phyloP scores from a whole-genome alignment of 768 basidiomycete genomes.

The Pisolithus sp. region DNA sequence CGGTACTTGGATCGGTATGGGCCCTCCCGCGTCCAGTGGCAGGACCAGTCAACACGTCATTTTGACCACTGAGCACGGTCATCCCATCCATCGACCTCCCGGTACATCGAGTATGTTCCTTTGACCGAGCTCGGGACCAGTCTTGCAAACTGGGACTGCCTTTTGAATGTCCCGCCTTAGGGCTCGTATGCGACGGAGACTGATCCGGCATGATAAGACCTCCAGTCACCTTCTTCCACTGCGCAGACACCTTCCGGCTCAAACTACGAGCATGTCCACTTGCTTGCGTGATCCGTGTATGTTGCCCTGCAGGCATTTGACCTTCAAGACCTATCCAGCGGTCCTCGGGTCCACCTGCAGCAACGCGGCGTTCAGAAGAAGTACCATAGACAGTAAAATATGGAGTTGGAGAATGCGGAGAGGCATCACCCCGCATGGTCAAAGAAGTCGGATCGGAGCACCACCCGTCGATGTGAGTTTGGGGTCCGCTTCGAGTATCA shows the following conservation, averaged over 20 bases:
- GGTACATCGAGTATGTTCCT: constrained; percentile 2
- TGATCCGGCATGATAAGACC: constrained; percentile 16
- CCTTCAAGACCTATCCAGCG: constrained; percentile 8
- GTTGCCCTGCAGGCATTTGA: constrained; percentile 3
- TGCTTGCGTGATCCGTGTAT: not conserved
- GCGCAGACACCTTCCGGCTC: constrained; percentile 32
- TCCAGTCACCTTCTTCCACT: constrained; percentile 24
- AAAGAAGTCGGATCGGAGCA: not conserved
- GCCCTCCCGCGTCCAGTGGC: constrained; percentile 7
- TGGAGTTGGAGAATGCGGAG: constrained; percentile 27
- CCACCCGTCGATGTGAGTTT: not conserved
- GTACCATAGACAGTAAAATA: constrained; percentile 55
- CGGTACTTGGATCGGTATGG: constrained; percentile 5
- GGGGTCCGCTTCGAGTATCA: constrained; percentile 10
- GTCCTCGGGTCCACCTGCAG: constrained; percentile 40
- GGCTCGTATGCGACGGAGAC: constrained; percentile 11
- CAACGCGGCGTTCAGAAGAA: constrained; percentile 37
- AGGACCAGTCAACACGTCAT: constrained; percentile 9
- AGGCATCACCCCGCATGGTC: constrained; percentile 12
- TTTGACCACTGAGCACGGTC: constrained; percentile 5
- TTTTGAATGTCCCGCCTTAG: constrained; percentile 9
- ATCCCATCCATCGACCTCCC: constrained; percentile 16
- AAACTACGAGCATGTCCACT: constrained; percentile 18
- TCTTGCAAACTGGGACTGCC: constrained; percentile 33
- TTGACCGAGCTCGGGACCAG: constrained; percentile 6